Conservation (phyloP, 2,329 filamentous ascomycete genomes). For the Xylaria sp. region DNA sequence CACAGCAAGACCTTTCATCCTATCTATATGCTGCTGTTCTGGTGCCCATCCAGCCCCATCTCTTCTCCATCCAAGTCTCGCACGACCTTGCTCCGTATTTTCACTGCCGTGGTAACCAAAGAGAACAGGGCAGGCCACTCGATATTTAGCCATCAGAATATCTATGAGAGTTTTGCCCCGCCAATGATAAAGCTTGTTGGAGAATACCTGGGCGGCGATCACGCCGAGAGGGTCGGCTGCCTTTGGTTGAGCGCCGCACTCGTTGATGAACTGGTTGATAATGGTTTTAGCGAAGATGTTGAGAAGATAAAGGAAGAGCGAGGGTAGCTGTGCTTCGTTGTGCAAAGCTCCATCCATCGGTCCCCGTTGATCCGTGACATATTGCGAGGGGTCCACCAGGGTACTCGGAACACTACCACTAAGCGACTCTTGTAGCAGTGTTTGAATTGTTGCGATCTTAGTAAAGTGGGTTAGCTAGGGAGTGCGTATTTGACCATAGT, state of each 20-base stretch:
- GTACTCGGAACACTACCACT: slow-evolving; percentile 62
- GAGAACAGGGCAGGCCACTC: slow-evolving; percentile 81
- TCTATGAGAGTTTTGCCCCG: slow-evolving; percentile 77
- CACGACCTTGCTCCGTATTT: slow-evolving; percentile 73
- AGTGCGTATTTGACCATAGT: neutral
- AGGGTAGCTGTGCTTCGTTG: slow-evolving; percentile 67
- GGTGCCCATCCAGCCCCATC: slow-evolving; percentile 68
- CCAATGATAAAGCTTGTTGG: slow-evolving; percentile 72
- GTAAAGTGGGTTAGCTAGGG: slow-evolving; percentile 24
- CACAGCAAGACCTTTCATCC: slow-evolving; percentile 84
- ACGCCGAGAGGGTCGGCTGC: slow-evolving; percentile 84
- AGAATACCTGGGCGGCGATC: slow-evolving; percentile 78
- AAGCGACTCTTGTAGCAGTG: slow-evolving; percentile 64
- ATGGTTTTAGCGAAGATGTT: slow-evolving; percentile 80
- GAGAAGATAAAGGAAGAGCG: slow-evolving; percentile 77
- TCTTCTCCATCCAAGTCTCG: slow-evolving; percentile 78
- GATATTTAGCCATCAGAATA: slow-evolving; percentile 87
- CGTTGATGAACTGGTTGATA: slow-evolving; percentile 74
- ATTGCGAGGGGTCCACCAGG: slow-evolving; percentile 64
- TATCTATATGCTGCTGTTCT: slow-evolving; percentile 79
- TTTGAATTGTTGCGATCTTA: slow-evolving; percentile 60
- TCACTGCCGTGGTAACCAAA: slow-evolving; percentile 85
- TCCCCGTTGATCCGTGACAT: slow-evolving; percentile 59
- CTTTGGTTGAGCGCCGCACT: slow-evolving; percentile 71
- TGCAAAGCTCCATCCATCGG: slow-evolving; percentile 61